Percentiles rank a stretch among this genome's conserved stretches.
Evolutionary conservation across 2,329 filamentous ascomycete genomes (phyloP).

Genomic region (Penicillium aurantiogriseum): DNA sequence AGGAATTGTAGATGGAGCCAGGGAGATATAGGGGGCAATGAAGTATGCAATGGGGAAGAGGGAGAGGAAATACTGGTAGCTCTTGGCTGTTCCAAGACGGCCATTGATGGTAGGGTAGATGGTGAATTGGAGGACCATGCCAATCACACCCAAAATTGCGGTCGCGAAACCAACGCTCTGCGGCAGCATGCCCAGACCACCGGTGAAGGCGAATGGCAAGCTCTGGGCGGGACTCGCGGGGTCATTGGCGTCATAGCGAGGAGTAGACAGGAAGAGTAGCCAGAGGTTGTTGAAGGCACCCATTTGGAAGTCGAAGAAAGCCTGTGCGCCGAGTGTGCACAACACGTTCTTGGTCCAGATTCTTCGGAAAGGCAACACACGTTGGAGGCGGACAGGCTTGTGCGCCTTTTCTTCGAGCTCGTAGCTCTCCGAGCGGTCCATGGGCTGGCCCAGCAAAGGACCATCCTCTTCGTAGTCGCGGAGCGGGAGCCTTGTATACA

Average conservation of each 20-base stretch:
- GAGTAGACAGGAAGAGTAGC: conserved; percentile 74
- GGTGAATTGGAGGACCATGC: conserved; percentile 68
- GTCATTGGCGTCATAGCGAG: conserved; percentile 52
- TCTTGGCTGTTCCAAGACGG: conserved; percentile 65
- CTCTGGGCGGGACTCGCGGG: conserved; percentile 42
- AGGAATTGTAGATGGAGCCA: conserved; percentile 59
- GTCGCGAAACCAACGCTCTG: conserved; percentile 71
- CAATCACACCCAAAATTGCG: conserved; percentile 70
- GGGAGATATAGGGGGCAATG: conserved; percentile 67
- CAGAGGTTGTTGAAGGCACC: conserved; percentile 72
- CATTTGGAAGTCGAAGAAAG: conserved; percentile 72
- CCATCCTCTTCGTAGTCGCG: conserved; percentile 39
- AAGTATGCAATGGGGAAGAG: conserved; percentile 71
- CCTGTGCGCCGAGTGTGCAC: conserved; percentile 60
- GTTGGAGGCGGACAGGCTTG: conserved; percentile 39
- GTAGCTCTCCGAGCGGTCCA: conserved; percentile 35
- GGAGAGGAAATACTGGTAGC: conserved; percentile 65
- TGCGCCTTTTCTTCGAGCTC: conserved; percentile 39
- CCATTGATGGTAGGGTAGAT: conserved; percentile 68
- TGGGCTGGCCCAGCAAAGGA: conserved; percentile 33
- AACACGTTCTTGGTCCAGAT: conserved; percentile 58
- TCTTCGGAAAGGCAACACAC: conserved; percentile 47
- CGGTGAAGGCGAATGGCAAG: conserved; percentile 61
- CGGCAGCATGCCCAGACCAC: conserved; percentile 70
- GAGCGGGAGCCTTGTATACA: conserved; percentile 36